Base-by-base conservation (phyloP, 192 early-diverging fungal genomes). In the Pilobolus umbonatus region DNA sequence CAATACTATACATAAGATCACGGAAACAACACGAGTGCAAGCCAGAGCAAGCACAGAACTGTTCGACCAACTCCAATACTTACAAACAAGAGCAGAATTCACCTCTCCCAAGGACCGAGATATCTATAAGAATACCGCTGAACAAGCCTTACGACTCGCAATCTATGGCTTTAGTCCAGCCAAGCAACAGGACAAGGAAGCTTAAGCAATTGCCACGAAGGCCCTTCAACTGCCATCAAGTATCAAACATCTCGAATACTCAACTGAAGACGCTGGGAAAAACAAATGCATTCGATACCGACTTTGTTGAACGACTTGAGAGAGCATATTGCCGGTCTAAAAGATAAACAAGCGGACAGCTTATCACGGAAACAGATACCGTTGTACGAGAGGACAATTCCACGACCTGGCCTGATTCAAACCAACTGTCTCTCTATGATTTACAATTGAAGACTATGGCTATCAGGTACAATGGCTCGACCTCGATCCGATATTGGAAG, bases 101-200 rank as follows among this genome's bases (percentile, higher is more conserved):
- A 14, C 40, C 40, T 42, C 40, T n/a, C 10, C 4, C 4, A 28
- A 11, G 31, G 48, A 28, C 19, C 28, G 22, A 50, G 28, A 28
- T 3, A n/a, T 50, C 14, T 50, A 15, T 9, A 7, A 50, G 2
- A 10, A 12, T 15, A 30, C 15, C 7, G 31, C 31, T 10, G 58
- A 60, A 31, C 35, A 60, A 25, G 19, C 46, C 3, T 6, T 7
- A 9, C 14, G 32, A 25, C 58, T 60, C 3, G 29, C 58, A n/a
- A 29, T 49, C 46, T 60, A 31, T 26, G 58, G 58, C 22, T 49
- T 49, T 49, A 46, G 44, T 11, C 3, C 29, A 46, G 58, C 58
- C 2, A 46, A 25, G 24, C 29, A 31, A 15, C 43, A 35, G 26
- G 58, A 60, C 8, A 14, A 34, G 0, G 58, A 60, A 35, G 58